Base-by-base conservation (phyloP, 2,329 filamentous ascomycete genomes). In the Mycosphaerella sp. region DNA sequence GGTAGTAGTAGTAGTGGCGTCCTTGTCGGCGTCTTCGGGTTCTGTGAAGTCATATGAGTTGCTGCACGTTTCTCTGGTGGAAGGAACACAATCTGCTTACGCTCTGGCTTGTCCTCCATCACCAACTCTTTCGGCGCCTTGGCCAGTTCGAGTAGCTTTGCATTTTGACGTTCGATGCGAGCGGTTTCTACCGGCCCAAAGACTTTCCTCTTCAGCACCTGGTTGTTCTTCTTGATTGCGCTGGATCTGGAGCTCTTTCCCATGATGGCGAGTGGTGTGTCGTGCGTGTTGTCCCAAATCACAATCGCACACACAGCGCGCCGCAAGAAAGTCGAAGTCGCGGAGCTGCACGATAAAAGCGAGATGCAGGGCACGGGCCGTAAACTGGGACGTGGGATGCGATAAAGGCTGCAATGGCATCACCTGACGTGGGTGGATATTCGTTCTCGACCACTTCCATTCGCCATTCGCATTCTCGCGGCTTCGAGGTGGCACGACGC, bases 211-310 rank as follows among this genome's bases (percentile, higher is more conserved):
- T 90, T 90, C 59, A 95, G 79, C 63, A 81, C 84, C 61, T 80
- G 78, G 73, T 89, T 89, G 75, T 96, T 96, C 64, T 79, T 78
- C 75, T 96, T 96, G 64, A 78, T 82, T 59, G 80, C 76, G 68
- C 85, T 94, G 59, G 90, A 81, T 68, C 91, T 80, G 55, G 86
- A 76, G 67, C 87, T 86, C 70, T 95, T 96, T 18, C 90, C 91
- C 91, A 96, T 97, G 62, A 50, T 78, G 53, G 44, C 18, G 39
- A 56, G 49, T 52, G 46, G 57, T 50, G 35, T 10, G 8, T 39
- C 4, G 30, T 36, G 32, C 30, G 13, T 35, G 3, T 7, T 10
- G 9, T 32, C 2, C 4, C 30, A 32, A 32, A 32, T 10, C 30
- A n/a, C n/a, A 32, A 32, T 10, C 13, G 9, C 30, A 32, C 9